phyloP scores from a whole-genome alignment of 176 grass and related monocot species.

The Carex scoparia region DNA sequence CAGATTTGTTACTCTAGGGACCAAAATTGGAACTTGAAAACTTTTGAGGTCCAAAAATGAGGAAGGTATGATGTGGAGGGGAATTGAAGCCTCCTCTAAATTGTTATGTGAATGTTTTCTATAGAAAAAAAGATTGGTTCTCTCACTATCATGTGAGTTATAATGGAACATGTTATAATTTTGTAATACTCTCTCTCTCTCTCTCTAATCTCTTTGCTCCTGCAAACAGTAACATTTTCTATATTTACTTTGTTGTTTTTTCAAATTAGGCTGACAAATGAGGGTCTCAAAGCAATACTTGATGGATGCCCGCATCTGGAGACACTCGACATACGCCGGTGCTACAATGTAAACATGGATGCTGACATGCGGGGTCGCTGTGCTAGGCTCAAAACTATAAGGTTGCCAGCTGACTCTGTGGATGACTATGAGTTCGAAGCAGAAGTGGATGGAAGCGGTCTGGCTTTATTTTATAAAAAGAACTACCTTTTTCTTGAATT shows the following conservation, averaged over 20 bases:
- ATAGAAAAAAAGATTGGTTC: neutral
- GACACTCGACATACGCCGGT: constrained; percentile 27
- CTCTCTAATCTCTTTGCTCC: neutral
- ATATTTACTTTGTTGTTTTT: neutral
- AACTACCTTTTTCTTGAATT: neutral
- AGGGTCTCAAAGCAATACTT: constrained; percentile 35
- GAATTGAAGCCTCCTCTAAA: neutral
- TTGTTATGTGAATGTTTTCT: neutral
- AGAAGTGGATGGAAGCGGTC: neutral
- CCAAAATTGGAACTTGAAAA: neutral
- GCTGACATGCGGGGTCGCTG: constrained; percentile 16
- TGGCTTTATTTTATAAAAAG: neutral
- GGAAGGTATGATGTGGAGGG: neutral
- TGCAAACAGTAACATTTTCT: neutral
- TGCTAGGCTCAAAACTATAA: constrained; percentile 22
- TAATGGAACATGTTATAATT: constrained; percentile 1
- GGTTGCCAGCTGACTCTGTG: constrained; percentile 1
- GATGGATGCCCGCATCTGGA: constrained; percentile 34
- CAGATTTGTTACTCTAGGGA: neutral
- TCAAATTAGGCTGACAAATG: neutral
- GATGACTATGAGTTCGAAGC: constrained; percentile 8
- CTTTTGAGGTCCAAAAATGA: neutral
- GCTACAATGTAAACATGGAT: constrained; percentile 25
- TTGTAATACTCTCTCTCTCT: neutral
- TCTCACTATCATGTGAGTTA: neutral